Conservation (phyloP, 129 eudicot genomes). For the Saposhnikovia divaricata region DNA sequence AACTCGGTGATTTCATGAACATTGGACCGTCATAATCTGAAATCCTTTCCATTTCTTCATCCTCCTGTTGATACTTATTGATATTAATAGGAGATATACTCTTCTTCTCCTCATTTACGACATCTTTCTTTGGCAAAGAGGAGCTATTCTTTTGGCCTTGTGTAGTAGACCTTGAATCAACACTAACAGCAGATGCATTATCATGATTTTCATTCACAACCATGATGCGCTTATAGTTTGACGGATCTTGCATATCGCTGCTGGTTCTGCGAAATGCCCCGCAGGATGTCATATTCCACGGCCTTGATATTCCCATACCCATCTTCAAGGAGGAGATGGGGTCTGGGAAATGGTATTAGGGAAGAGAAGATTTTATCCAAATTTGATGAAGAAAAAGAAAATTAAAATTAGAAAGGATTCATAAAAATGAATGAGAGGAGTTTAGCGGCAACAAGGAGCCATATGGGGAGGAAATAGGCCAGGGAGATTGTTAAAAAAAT, state of each 20-base stretch:
- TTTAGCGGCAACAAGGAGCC: neutral
- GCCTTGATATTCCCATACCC: neutral
- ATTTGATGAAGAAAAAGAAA: neutral
- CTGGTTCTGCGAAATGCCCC: neutral
- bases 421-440: neutral
- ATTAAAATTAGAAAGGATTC: neutral
- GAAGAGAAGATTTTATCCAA: neutral
- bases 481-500: no score
- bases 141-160: neutral
- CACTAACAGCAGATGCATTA: neutral
- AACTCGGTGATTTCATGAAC: constrained; percentile 4
- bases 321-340: neutral
- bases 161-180: neutral
- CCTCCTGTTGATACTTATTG: neutral
- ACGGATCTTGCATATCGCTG: constrained; percentile 3
- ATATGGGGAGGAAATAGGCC: neutral
- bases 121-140: neutral
- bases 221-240: neutral
- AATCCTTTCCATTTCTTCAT: neutral
- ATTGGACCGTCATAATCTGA: neutral
- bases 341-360: neutral
- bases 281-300: neutral
- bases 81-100: neutral
- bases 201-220: neutral
- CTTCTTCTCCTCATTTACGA: neutral